Evolutionary conservation across 108 stramenopile genomes (phyloP).

Genomic region (Nitzschia palea): DNA sequence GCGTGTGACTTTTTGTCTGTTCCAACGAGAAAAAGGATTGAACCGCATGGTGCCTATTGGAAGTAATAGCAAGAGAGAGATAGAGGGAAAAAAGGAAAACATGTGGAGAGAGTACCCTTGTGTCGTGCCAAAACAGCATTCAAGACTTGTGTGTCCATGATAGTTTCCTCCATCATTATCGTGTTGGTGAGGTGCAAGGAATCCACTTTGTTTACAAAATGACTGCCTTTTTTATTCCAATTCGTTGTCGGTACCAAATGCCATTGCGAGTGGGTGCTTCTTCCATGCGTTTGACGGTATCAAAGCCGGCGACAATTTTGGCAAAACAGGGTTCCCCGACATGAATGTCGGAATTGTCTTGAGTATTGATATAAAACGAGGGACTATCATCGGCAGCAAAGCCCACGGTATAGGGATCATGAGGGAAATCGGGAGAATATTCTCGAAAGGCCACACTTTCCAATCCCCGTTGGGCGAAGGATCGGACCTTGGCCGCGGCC

Average conservation of each 20-base stretch:
- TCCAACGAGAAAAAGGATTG: too few relatives aligned
- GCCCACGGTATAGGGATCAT: conserved; percentile 66
- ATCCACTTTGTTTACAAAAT: conserved; percentile 26
- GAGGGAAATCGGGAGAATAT: conserved; percentile 55
- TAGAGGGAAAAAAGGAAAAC: too few relatives aligned
- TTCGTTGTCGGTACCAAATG: conserved; percentile 30
- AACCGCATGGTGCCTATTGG: too few relatives aligned
- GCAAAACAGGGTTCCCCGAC: conserved; percentile 78
- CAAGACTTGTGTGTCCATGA: too few relatives aligned
- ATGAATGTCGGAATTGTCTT: conserved; percentile 73
- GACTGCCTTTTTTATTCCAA: conserved; percentile 31
- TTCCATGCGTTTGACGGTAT: conserved; percentile 41
- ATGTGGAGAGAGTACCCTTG: too few relatives aligned
- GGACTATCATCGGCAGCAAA: conserved; percentile 78
- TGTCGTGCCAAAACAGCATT: too few relatives aligned
- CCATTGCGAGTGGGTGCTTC: conserved; percentile 28
- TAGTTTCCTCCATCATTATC: too few relatives aligned
- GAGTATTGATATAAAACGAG: conserved; percentile 80
- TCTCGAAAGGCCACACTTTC: conserved; percentile 63
- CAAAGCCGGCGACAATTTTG: conserved; percentile 46
- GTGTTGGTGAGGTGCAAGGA: too few relatives aligned
- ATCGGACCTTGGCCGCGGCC: conserved; percentile 20
- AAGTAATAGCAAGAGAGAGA: too few relatives aligned
- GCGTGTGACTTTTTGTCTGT: too few relatives aligned
- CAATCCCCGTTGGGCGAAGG: conserved; percentile 38